Evolutionary conservation across 306 rosid species (phyloP), one percentile per base, ranked within the genome.

Genomic region (Quercus parvula): DNA sequence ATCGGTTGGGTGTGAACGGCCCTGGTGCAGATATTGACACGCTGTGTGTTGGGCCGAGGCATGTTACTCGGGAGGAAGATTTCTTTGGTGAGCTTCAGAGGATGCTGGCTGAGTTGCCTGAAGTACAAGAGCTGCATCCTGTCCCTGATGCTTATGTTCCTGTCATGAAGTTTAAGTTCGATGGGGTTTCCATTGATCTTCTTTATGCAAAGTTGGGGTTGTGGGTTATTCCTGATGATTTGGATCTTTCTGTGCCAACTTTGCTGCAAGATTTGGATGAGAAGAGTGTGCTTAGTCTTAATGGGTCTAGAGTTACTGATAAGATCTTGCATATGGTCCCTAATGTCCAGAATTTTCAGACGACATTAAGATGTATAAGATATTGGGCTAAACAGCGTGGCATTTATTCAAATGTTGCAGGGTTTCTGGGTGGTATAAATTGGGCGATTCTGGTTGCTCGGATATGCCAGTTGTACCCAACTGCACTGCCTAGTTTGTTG

Each of bases 381-480:
- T 54, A 25, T 17, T 73, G 63, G 76, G 76, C 76, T 6, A 73
- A 52, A 15, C 44, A 44, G 0, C 28, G 76, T 6, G 76, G 76
- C 0, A 28, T 73, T 1, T 73, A 73, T 17, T 73, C 76, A 1
- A 72, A 73, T 54, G 76, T 73, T 52, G 44, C 44, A 5, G 76
- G 76, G 3, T 73, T 52, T 52, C 76, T 73, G 6, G 76, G 76
- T 52, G 76, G 63, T 12, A 17, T 73, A 28, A 73, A 73, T 61
- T 73, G 22, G 63, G 63, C 62, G 5, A 52, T 73, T 5, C 76
- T 73, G 28, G 76, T 73, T 6, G 76, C 76, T 73, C 22, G 76
- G 6, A 17, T 73, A 1, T 73, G 76, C 27, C 76, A 73, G 49
- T 6, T 73, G 2, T 51, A 13, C 56, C 76, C 76, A 18, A 73